Evolutionary conservation across 768 basidiomycete species (phyloP), one percentile per base, ranked within the genome.

Genomic region (Pseudohyphozyma bogoriensis): DNA sequence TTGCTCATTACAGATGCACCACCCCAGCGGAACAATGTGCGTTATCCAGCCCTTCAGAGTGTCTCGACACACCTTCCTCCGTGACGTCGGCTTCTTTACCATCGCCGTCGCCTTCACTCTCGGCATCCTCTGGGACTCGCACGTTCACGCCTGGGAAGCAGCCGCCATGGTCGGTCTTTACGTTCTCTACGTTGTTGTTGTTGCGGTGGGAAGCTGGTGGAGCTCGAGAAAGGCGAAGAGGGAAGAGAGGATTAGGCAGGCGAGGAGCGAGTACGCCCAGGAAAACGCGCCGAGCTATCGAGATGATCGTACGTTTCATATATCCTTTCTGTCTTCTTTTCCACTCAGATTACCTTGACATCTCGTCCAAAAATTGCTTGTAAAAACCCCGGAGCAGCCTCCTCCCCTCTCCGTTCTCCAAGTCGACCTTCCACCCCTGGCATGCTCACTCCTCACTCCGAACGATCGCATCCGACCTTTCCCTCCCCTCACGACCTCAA

Each of bases 51-150:
- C 93, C 0, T 99, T 99, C 75, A 81, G 82, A 66, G 90, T 97
- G 32, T 78, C 85, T 36, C 82, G 78, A 0, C 76, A 78, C 22
- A 85, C 87, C 0, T 99, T 97, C 76, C 74, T 96, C 15, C 85
- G 95, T 40, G 95, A 99, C 73, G 87, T 93, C 35, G 85, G 87
- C 8, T 97, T 97, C 79, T 96, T 96, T 75, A 83, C 86, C n/a
- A 68, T 81, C 13, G 86, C 93, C 0, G 83, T 96, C 44, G 56
- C 74, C n/a, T 66, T 87, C n/a, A 77, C 95, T 2, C 78, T 97
- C 16, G 70, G 79, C 20, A 87, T 87, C 37, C 79, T 96, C 11
- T 81, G 79, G 70, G 95, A 99, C 70, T 82, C 84, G 8, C 74
- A 75, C 31, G 84, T 99, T 55, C 76, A 75, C 54, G 73, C 77